phyloP scores from a whole-genome alignment of 2,329 filamentous ascomycete genomes.

The Verticillium nonalfalfae region DNA sequence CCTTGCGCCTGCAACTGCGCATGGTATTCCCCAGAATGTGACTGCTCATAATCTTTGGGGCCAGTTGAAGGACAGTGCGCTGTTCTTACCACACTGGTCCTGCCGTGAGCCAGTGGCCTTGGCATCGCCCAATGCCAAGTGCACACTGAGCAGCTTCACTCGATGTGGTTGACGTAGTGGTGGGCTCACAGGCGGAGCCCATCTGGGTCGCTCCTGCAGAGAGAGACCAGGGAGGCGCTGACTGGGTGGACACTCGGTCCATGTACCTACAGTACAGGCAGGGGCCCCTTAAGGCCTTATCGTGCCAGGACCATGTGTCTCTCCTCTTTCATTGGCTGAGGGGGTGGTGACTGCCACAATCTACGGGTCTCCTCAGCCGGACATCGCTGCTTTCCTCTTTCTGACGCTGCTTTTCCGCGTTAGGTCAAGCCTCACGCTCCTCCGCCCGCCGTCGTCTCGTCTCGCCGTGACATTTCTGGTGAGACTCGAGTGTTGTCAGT shows the following conservation, averaged over 20 bases:
- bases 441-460: background rate
- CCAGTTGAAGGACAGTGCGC: background rate
- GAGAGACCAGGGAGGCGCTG: background rate
- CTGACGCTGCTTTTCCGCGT: background rate
- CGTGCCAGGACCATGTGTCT: background rate
- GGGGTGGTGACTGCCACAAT: background rate
- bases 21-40: background rate
- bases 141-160: background rate
- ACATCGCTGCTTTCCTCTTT: background rate
- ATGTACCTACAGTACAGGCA: background rate
- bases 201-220: background rate
- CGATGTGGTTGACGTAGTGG: slow-evolving; percentile 1
- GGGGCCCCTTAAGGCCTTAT: background rate
- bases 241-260: too few species aligned
- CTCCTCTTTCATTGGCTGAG: background rate
- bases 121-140: slow-evolving; percentile 1
- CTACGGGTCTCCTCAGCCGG: background rate
- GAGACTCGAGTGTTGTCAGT: background rate
- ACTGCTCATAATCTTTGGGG: background rate
- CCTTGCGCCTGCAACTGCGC: too few species aligned
- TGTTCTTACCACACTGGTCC: background rate
- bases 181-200: slow-evolving; percentile 1
- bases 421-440: background rate
- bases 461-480: background rate
- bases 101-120: background rate